A percentile compares a stretch with the other conserved stretches of the same genome.
These are phyloP conservation scores for Talaromyces trachyspermus DNA, from an alignment of 495 filamentous ascomycete species.

Conservation along the genomic window DNA sequence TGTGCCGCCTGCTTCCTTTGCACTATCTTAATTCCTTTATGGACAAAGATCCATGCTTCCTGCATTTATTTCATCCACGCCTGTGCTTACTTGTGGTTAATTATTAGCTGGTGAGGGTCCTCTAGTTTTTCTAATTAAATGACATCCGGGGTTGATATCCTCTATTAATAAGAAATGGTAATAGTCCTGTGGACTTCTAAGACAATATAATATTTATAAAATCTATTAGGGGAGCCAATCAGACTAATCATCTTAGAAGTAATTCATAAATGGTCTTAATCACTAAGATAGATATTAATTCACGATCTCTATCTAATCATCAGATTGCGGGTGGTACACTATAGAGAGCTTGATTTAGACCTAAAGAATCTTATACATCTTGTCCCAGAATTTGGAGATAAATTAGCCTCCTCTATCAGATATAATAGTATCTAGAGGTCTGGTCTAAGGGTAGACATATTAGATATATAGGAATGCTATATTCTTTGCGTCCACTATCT, in stretches of 20 bases:
- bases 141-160: slow-evolving; percentile 2
- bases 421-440: slow-evolving; percentile 9
- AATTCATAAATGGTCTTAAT: slow-evolving; percentile 4
- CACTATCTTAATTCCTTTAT: neutral
- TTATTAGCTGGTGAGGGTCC: neutral
- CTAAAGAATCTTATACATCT: slow-evolving; percentile 12
- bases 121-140: neutral
- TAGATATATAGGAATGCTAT: too few relatives aligned
- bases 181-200: neutral
- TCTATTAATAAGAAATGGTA: neutral
- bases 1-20: neutral
- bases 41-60: neutral
- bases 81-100: neutral
- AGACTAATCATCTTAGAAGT: slow-evolving; percentile 10
- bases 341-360: slow-evolving; percentile 17
- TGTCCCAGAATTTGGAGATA: slow-evolving; percentile 10
- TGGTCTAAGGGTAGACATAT: too few relatives aligned
- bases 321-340: slow-evolving; percentile 13
- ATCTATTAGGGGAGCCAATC: slow-evolving; percentile 5
- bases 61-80: neutral
- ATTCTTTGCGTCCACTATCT: slow-evolving; percentile 8
- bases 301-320: slow-evolving; percentile 9
- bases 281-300: slow-evolving; percentile 7
- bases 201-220: neutral
- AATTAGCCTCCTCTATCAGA: slow-evolving; percentile 16